These are phyloP conservation scores for Gentiana straminea DNA, from an alignment of 257 asterid species.

Conservation along the genomic window DNA sequence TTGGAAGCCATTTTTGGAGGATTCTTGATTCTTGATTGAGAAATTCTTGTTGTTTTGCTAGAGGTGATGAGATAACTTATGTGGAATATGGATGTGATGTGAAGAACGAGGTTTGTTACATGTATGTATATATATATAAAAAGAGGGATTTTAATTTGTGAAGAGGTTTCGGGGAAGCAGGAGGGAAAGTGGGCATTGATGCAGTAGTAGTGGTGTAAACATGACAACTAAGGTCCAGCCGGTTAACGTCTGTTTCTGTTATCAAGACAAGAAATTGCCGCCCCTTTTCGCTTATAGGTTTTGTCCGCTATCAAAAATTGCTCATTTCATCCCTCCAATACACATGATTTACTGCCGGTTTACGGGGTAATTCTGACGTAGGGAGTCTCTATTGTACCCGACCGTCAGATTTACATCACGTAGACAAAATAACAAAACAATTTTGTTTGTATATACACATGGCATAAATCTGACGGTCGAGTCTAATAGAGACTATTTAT, in stretches of 20 bases:
- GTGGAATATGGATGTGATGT: neutral
- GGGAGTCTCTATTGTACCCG: too few relatives aligned
- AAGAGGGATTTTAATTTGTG: neutral
- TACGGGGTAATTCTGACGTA: too few relatives aligned
- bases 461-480: too few relatives aligned
- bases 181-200: slow-evolving; percentile 12
- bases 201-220: neutral
- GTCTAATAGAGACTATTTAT: too few relatives aligned
- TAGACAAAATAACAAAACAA: too few relatives aligned
- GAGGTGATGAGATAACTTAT: neutral
- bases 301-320: too few relatives aligned
- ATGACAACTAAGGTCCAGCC: slow-evolving; percentile 17
- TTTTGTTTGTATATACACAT: too few relatives aligned
- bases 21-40: too few relatives aligned
- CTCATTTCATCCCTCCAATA: too few relatives aligned
- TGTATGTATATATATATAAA: neutral
- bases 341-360: too few relatives aligned
- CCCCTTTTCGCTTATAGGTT: neutral
- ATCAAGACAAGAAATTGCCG: slow-evolving; percentile 9
- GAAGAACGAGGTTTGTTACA: neutral
- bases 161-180: slow-evolving; percentile 16
- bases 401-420: too few relatives aligned
- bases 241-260: slow-evolving; percentile 2
- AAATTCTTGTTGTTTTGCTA: neutral
- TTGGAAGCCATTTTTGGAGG: slow-evolving; percentile 14